A percentile compares a stretch with the other conserved stretches of the same genome.
phyloP scores from a whole-genome alignment of 2,329 filamentous ascomycete genomes.

The Penicillium sumatraense region DNA sequence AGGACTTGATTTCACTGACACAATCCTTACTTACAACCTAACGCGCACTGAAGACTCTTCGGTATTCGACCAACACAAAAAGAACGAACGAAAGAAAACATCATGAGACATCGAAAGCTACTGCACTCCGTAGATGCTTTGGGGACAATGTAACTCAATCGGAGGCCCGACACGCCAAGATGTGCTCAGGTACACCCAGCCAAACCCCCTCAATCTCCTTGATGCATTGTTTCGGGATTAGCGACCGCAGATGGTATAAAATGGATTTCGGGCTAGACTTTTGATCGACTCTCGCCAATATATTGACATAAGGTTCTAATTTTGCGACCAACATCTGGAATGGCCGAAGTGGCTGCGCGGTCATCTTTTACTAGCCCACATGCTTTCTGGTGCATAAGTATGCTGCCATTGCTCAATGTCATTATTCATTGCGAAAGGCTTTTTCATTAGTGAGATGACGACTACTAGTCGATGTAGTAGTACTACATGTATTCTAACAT shows the following conservation, averaged over 20 bases:
- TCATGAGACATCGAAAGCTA: conserved; percentile 1
- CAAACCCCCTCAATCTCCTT: conserved; percentile 6
- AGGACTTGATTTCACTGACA: conserved; percentile 3
- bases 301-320: conserved; percentile 8
- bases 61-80: background rate
- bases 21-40: conserved; percentile 18
- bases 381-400: too few relatives aligned
- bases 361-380: too few relatives aligned
- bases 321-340: background rate
- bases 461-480: too few relatives aligned
- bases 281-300: conserved; percentile 12
- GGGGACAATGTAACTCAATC: conserved; percentile 10
- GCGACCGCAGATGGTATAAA: conserved; percentile 2
- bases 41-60: conserved; percentile 5
- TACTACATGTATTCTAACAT: too few relatives aligned
- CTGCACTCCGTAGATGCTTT: too few relatives aligned
- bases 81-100: background rate
- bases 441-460: too few relatives aligned
- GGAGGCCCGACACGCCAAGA: background rate
- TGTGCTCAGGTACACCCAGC: conserved; percentile 12
- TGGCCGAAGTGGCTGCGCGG: too few relatives aligned
- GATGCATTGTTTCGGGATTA: conserved; percentile 7
- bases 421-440: too few relatives aligned
- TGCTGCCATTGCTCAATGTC: too few relatives aligned
- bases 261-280: background rate